Conservation (phyloP, 2,329 filamentous ascomycete species). For the Aureobasidium sp. region DNA sequence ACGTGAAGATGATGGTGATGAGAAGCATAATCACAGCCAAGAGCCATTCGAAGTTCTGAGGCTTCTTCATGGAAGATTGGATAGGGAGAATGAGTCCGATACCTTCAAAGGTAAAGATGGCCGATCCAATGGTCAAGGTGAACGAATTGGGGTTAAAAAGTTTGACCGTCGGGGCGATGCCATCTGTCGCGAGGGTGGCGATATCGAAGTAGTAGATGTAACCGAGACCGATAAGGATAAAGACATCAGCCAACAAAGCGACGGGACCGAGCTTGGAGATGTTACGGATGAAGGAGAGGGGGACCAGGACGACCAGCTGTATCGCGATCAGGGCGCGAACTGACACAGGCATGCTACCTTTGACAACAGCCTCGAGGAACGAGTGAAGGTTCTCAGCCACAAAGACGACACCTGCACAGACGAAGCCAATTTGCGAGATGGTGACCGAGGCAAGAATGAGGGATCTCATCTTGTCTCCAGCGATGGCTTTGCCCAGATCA, state of each 20-base stretch:
- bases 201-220: constrained; percentile 72
- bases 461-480: constrained; percentile 55
- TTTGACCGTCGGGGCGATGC: constrained; percentile 54
- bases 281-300: constrained; percentile 63
- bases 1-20: constrained; percentile 66
- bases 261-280: constrained; percentile 66
- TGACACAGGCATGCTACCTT: constrained; percentile 41
- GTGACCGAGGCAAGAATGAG: constrained; percentile 65
- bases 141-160: constrained; percentile 64
- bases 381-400: constrained; percentile 66
- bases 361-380: constrained; percentile 57
- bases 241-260: constrained; percentile 63
- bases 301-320: constrained; percentile 58
- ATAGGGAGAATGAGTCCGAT: constrained; percentile 72
- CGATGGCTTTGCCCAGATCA: constrained; percentile 62
- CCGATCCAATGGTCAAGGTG: constrained; percentile 64
- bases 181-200: constrained; percentile 46
- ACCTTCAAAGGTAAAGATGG: constrained; percentile 73
- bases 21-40: constrained; percentile 64
- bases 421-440: constrained; percentile 70
- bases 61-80: constrained; percentile 66
- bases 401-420: constrained; percentile 71
- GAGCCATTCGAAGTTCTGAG: constrained; percentile 59
- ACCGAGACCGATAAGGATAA: constrained; percentile 61
- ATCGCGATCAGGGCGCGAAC: constrained; percentile 57